Evolutionary conservation across 148 eudicot species (phyloP), one percentile per base, ranked within the genome.

Genomic region (Silene uniflora): DNA sequence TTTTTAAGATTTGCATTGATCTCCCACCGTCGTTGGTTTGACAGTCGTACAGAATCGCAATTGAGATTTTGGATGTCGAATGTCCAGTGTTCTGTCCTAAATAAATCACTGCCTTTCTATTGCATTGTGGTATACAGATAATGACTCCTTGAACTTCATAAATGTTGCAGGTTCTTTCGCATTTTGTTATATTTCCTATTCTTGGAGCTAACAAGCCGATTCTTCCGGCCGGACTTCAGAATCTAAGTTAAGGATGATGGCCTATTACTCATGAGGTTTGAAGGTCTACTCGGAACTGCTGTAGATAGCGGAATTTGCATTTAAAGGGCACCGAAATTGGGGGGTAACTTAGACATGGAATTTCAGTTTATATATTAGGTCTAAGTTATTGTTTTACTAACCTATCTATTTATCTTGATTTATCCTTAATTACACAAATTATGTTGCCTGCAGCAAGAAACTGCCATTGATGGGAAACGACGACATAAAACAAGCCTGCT

Each of bases 121-220:
- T 25, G 17, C 62, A 5, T 22, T 10, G n/a, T 56, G 32, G 68
- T 49, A 58, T 47, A 39, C 44, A 27, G 68, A 66, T 61, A 35
- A 25, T 52, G 70, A 19, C 73, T 62, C 49, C 54, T 7, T 73
- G 24, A 73, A 16, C 55, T 67, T 65, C 46, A 16, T 39, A 46
- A 70, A 79, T 68, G 75, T 85, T 70, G 86, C 90, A 94, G 96
- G 84, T 89, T 80, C 82, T 92, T 23, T 88, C 97, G 42, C 90
- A 94, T 66, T 88, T 94, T 79, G 98, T 92, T 80, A 88, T 94
- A 62, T 94, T 85, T 85, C 82, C 96, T 49, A 80, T 90, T 77
- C 96, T 89, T 83, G 97, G 98, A 82, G 89, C 97, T 61, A 90
- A 94, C 85, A 94, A 89, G 83, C 97, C 98, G 46, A 69, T 94